Base-by-base conservation (phyloP, 176 grass and related monocot species). In the Lolium rigidum region DNA sequence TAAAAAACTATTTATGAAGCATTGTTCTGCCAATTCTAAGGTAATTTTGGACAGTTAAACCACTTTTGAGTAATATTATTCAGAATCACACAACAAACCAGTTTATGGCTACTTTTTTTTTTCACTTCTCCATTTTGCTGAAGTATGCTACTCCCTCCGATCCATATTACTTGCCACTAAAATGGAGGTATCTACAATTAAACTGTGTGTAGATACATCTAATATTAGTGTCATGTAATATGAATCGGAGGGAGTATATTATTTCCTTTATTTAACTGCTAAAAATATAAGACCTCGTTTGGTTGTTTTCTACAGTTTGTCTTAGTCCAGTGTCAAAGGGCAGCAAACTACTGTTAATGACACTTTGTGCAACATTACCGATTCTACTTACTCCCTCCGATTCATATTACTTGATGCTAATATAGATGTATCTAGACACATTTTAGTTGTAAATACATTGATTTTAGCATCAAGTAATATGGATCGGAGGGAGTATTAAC, bases 1-100 rank as follows among this genome's bases (percentile, higher is more conserved):
- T 85, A 82, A 83, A 31, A 89, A 82, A 80, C 46, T 94, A 84
- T 73, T 91, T 64, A 15, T 82, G 74, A 94, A 89, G 79, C 92
- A 94, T 80, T 94, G 89, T 86, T 31, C 76, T 63, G 17, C 75
- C 21, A 89, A 83, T 26, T 71, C 31, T 47, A 87, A 89, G 87
- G 80, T 88, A 84, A 17, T 13, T 72, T 84, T 71, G 61, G 60
- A 60, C 16, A 62, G 3, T 70, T 82, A 31, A 25, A 78, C 16
- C 63, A 62, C 57, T 28, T 70, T 25, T 86, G 48, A 73, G 21
- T 79, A 59, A 38, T 79, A n/a, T 88, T 7, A 74, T 48, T 6
- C 7, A 78, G 63, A 87, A 80, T 62, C 67, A 80, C 16, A 49
- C 11, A 74, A 54, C 49, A 2, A 17, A 83, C 8, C 44, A 62